These are phyloP conservation scores for Pseudocercospora fuligena DNA, from an alignment of 2,329 filamentous ascomycete genomes.

Conservation along the genomic window DNA sequence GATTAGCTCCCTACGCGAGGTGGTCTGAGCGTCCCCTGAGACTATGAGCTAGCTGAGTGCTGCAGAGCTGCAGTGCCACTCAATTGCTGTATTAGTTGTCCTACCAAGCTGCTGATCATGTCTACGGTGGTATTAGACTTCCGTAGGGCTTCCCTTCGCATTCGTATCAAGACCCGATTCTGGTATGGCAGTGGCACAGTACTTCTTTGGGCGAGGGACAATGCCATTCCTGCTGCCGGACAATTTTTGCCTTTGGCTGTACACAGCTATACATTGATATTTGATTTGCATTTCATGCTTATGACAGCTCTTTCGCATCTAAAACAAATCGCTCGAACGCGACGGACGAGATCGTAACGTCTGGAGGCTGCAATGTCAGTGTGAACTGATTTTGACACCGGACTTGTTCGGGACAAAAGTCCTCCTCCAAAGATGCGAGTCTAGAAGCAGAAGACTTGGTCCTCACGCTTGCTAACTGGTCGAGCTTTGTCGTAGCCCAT, in stretches of 20 bases:
- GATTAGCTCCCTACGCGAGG: no score
- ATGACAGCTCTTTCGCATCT: neutral
- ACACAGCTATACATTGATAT: neutral
- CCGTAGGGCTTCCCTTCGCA: neutral
- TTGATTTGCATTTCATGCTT: neutral
- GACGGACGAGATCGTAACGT: neutral
- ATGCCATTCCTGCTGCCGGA: neutral
- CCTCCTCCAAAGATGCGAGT: neutral
- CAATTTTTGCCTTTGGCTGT: neutral
- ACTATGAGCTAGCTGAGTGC: neutral
- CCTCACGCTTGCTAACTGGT: conserved; percentile 95
- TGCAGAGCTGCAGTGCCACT: neutral
- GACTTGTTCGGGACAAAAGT: neutral
- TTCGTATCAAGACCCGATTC: neutral
- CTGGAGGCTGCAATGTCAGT: neutral
- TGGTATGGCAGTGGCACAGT: neutral
- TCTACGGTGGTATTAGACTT: neutral
- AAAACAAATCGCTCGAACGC: conserved; percentile 12
- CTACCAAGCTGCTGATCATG: neutral
- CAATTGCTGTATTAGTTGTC: neutral
- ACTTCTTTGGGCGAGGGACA: neutral
- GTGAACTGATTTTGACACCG: neutral
- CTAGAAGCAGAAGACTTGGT: conserved; percentile 96
- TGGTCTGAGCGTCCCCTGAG: no score
- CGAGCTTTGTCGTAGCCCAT: conserved; percentile 91